Conservation (phyloP, 495 filamentous ascomycete genomes). For the Lentithecium fluviatile region DNA sequence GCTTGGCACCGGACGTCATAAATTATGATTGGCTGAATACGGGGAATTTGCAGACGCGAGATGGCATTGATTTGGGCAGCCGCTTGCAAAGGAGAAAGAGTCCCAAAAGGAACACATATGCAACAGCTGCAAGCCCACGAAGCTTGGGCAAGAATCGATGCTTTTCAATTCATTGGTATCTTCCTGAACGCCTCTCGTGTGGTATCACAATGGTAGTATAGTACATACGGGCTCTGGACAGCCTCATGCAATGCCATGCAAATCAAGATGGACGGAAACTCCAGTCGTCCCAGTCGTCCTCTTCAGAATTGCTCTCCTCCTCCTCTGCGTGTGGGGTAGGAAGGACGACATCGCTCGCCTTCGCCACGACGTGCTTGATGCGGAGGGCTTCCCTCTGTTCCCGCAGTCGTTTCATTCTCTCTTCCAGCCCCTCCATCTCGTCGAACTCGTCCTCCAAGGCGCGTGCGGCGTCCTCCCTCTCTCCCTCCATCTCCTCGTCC, state of each 20-base stretch:
- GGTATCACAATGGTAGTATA: no score
- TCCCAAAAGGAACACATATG: no score
- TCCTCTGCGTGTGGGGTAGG: constrained; percentile 42
- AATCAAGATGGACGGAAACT: constrained; percentile 47
- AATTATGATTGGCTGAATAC: constrained; percentile 6
- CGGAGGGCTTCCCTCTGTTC: constrained; percentile 64
- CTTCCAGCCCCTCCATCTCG: constrained; percentile 88
- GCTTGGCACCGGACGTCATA: background rate
- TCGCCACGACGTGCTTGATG: constrained; percentile 52
- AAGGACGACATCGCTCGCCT: constrained; percentile 45
- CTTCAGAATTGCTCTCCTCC: constrained; percentile 56
- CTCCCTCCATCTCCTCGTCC: constrained; percentile 69
- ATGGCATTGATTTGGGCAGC: no score
- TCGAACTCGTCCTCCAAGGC: constrained; percentile 87
- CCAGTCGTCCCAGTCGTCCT: constrained; percentile 70
- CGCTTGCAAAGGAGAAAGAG: no score
- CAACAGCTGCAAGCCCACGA: no score
- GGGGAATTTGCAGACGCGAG: background rate
- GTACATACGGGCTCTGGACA: background rate
- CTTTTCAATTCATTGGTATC: constrained; percentile 10
- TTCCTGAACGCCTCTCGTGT: constrained; percentile 3
- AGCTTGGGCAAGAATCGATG: no score
- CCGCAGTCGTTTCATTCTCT: constrained; percentile 71
- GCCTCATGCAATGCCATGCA: background rate
- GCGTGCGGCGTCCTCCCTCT: constrained; percentile 80